phyloP scores from a whole-genome alignment of 352 stramenopile genomes.

The Plasmopara viticola region DNA sequence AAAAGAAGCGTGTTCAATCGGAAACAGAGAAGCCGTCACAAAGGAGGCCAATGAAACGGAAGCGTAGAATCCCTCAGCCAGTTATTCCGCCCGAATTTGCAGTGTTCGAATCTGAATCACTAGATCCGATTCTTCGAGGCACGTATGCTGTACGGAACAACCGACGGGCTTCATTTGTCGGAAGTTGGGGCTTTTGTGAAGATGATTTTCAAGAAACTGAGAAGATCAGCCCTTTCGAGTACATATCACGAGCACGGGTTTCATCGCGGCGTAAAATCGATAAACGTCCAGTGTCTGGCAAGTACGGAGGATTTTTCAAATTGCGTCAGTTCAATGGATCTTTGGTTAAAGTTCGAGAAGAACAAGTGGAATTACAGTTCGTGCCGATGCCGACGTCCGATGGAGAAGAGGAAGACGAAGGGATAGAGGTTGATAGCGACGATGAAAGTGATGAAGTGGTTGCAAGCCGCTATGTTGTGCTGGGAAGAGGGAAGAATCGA shows the following conservation, averaged over 20 bases:
- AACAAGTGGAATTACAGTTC: constrained; percentile 62
- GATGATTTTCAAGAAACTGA: constrained; percentile 35
- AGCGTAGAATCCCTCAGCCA: constrained; percentile 18
- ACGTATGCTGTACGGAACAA: constrained; percentile 37
- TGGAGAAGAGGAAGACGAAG: constrained; percentile 21
- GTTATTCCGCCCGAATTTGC: constrained; percentile 35
- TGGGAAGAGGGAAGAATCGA: constrained; percentile 61
- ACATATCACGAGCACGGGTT: constrained; percentile 36
- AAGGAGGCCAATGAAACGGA: constrained; percentile 10
- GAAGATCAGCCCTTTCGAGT: constrained; percentile 59
- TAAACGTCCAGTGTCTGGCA: constrained; percentile 52
- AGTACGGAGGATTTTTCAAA: constrained; percentile 68
- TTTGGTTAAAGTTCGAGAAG: constrained; percentile 49
- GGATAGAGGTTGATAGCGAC: constrained; percentile 15
- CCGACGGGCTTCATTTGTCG: constrained; percentile 43
- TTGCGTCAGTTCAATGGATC: constrained; percentile 61
- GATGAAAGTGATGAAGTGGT: constrained; percentile 20
- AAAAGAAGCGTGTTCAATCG: constrained; percentile 16
- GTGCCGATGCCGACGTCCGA: constrained; percentile 32
- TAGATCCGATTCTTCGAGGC: constrained; percentile 54
- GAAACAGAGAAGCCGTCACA: constrained; percentile 3
- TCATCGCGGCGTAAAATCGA: constrained; percentile 31
- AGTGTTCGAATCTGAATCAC: constrained; percentile 36
- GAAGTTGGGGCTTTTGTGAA: constrained; percentile 61
- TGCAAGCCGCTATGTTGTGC: constrained; percentile 41